Base-by-base conservation (phyloP, 495 filamentous ascomycete species). In the Tuber indicum region DNA sequence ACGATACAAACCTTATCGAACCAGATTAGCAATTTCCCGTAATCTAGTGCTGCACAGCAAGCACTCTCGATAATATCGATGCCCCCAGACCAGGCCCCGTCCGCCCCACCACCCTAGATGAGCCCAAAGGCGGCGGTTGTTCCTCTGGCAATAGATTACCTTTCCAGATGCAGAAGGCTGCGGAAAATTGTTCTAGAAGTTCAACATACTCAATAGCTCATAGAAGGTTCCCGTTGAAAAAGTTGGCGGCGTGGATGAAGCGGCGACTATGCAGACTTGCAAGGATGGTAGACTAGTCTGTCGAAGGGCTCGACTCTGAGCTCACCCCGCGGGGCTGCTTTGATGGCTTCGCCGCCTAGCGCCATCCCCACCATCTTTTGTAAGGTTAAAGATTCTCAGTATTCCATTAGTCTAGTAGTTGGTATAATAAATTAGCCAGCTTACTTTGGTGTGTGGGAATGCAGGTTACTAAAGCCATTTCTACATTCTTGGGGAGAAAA, bases 1-100 rank as follows among this genome's bases (percentile, higher is more conserved):
- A 75, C 84, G 84, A 19, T 84, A 75, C 84, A 85, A 19, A 82
- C 72, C 17, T 74, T 73, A 70, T 84, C 82, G 19, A 83, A 75
- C 82, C 81, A 83, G 32, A 84, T 10, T 6, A 73, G 14, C 32
- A 9, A 46, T 16, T 36, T 23, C 4, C n/a, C 21, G 42, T 32
- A 47, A 16, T 73, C n/a, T 16, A 73, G 72, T 17, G 72, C 72
- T 2, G 72, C 21, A 47, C 16, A 42, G 72, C 72, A 73, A 47
- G 43, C 72, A 1, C n/a, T 47, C 17, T 73, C 17, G 17, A 73
- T 7, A 45, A 73, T n/a, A 73, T 44, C 72, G 23, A 73, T 73
- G 72, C 72, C 26, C 47, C 32, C 32, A 32, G 32, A 32, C 32
- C 32, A 32, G 8, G 43, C 72, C 43, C 23, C 10, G 5, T 47